Base-by-base conservation (phyloP, 768 basidiomycete genomes). In the Pholiota conissans region DNA sequence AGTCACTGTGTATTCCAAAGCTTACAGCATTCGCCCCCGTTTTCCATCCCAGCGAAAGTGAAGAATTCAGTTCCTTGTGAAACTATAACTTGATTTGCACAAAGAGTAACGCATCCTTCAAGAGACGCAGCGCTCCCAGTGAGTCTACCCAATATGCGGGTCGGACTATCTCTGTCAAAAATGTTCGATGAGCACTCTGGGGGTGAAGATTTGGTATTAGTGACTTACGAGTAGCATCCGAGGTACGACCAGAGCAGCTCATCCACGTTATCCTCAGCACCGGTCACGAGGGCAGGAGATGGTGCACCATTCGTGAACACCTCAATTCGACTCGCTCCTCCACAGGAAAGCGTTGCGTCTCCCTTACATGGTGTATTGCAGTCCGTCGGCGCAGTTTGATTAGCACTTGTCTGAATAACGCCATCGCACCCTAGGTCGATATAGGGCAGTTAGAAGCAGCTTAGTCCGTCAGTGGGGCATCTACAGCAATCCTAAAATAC, bases 11-110 rank as follows among this genome's bases (percentile, higher is more conserved):
- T 16, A 5, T 18, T 28, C 3, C 2, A n/a, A 50, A n/a, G 53
- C 59, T 56, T 8, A 60, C 59, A 60, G 30, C 59, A 60, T 49
- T 60, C 39, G 26, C 40, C 39, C 35, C 59, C 59, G 11, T 34
- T 35, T 35, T 60, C 55, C 11, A 60, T 49, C 2, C 59, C 59
- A 10, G 55, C 49, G 26, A 56, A 56, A 3, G 14, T 35, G 18
- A 35, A 50, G n/a, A 50, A 50, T 22, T 32, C 29, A 16, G 30
- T 32, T 3, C 30, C 20, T 34, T 30, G 18, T 0, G 28, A 22
- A 10, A 50, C 29, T 20, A 24, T 24, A 3, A n/a, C 11, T 50
- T 50, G 49, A 29, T 22, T 22, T 7, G 49, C 49, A 10, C 49
- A 50, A 9, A 50, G 34, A 20, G 26, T 24, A 22, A 50, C 27